phyloP scores from a whole-genome alignment of 345 rosid genomes.

The Heritiera fomes region DNA sequence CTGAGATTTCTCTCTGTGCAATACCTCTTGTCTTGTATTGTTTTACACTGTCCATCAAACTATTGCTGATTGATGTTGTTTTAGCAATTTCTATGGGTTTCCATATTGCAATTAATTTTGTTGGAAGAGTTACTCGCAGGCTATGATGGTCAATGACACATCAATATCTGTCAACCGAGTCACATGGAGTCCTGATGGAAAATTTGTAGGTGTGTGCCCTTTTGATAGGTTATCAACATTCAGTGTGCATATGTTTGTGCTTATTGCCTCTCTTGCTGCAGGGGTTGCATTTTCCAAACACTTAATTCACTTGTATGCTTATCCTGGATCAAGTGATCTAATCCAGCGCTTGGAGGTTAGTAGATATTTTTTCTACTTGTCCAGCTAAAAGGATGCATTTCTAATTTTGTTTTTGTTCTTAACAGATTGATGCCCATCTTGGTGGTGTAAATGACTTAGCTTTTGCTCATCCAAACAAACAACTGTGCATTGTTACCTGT shows the following conservation, averaged over 20 bases:
- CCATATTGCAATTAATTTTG: conserved; percentile 19
- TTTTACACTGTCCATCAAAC: neutral
- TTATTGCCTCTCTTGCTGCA: conserved; percentile 41
- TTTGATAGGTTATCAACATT: neutral
- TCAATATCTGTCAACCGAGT: conserved; percentile 55
- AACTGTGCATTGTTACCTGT: conserved; percentile 78
- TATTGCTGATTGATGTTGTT: neutral
- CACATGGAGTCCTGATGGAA: conserved; percentile 75
- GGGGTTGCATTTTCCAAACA: conserved; percentile 76
- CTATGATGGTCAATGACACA: conserved; percentile 39
- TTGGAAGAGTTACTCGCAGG: conserved; percentile 26
- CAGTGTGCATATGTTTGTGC: conserved; percentile 21
- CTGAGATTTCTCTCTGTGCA: conserved; percentile 7
- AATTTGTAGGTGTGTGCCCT: conserved; percentile 52
- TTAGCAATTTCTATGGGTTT: conserved; percentile 13
- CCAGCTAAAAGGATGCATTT: neutral
- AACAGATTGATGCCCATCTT: conserved; percentile 80
- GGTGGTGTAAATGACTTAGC: conserved; percentile 92
- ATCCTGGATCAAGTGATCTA: conserved; percentile 52
- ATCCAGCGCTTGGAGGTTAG: conserved; percentile 64
- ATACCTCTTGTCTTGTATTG: neutral
- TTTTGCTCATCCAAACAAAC: conserved; percentile 81
- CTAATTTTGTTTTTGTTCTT: neutral
- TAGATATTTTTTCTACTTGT: conserved; percentile 12
- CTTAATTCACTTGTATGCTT: conserved; percentile 65